Evolutionary conservation across 1,139 yeast species (phyloP), one percentile per base, ranked within the genome.

Genomic region (Yamadazyma aaseri): DNA sequence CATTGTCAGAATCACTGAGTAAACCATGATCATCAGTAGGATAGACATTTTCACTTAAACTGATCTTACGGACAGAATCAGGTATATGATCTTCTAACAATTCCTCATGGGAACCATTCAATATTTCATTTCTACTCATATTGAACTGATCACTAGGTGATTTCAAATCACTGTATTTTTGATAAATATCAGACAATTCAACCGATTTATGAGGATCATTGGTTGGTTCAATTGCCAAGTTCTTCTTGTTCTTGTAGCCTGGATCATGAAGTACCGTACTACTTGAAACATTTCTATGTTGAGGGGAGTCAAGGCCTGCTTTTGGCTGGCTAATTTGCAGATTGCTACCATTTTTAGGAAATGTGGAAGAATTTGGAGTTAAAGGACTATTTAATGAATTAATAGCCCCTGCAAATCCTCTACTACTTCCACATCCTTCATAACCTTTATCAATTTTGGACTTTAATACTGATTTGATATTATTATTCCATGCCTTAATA

Each of bases 361-460:
- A 35, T 29, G 29, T 38, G 11, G 35, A 11, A 14, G 37, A 13
- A 18, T 21, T 20, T 16, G 40, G 34, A 30, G 49, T 38, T 15
- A 34, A 31, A 9, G 64, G 63, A 44, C 61, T 56, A 45, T 50
- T 64, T 64, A 61, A 71, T 2, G 81, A 65, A 34, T 57, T 66
- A 2, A 78, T 51, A 1, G 86, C 85, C 21, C 85, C 86, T 4
- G 67, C 65, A 26, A 79, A 55, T 8, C 86, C 86, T 40, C 80
- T 71, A 12, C 70, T 58, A 25, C 83, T 74, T 8, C 96, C 96
- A 56, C 95, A 81, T 3, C 97, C 96, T 29, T 78, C 79, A 56
- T 85, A 89, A 6, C 97, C 97, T 30, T 73, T 64, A 10, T 74
- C 64, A 41, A 87, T 58, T 52, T 86, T 90, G 15, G 73, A 59